phyloP scores from a whole-genome alignment of 2,329 filamentous ascomycete species.

The Ceratocystis lukuohia region DNA sequence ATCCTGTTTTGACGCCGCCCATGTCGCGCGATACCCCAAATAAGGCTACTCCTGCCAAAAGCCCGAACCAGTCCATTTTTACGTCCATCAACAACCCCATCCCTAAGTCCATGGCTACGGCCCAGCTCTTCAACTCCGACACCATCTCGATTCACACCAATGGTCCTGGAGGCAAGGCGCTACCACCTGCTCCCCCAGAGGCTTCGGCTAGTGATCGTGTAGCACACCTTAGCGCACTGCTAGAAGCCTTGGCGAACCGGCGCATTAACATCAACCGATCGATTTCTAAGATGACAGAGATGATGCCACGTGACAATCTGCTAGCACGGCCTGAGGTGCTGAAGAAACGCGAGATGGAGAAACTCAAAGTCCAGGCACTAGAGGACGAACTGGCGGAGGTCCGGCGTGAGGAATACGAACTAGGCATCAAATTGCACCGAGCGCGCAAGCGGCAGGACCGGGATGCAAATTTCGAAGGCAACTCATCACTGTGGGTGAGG shows the following conservation, averaged over 20 bases:
- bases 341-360: conserved; percentile 42
- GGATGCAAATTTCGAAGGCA: conserved; percentile 49
- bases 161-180: conserved; percentile 36
- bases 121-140: conserved; percentile 17
- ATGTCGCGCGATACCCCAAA: conserved; percentile 11
- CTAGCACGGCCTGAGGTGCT: conserved; percentile 52
- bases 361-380: conserved; percentile 53
- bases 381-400: conserved; percentile 58
- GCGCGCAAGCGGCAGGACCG: conserved; percentile 64
- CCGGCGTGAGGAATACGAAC: conserved; percentile 61
- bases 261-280: conserved; percentile 58
- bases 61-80: neutral
- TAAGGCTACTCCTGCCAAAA: neutral
- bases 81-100: conserved; percentile 11
- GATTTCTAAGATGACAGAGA: conserved; percentile 63
- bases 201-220: conserved; percentile 48
- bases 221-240: conserved; percentile 50
- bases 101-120: conserved; percentile 7
- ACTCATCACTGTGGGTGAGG: conserved; percentile 58
- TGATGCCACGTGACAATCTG: conserved; percentile 59
- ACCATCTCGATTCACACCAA: conserved; percentile 18
- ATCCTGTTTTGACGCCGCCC: conserved; percentile 10
- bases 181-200: conserved; percentile 50
- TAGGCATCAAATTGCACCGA: conserved; percentile 60
- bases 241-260: conserved; percentile 51